phyloP scores from a whole-genome alignment of 2,329 filamentous ascomycete genomes.

The Ceratocystis albifundus region DNA sequence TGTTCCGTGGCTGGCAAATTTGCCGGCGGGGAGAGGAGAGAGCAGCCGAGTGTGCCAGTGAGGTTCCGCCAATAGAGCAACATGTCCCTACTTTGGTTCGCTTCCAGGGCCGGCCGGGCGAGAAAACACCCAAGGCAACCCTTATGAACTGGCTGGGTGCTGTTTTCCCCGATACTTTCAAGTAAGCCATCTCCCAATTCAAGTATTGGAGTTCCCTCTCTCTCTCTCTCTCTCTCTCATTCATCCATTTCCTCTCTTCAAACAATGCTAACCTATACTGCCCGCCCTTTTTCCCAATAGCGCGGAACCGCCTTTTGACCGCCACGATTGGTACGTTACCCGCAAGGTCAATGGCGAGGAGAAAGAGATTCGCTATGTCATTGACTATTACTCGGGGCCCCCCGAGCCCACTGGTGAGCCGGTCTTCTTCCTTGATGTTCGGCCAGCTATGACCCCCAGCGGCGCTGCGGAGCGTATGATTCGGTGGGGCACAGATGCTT shows the following conservation, averaged over 20 bases:
- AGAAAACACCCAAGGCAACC: constrained; percentile 81
- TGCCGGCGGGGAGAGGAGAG: constrained; percentile 65
- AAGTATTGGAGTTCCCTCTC: not conserved
- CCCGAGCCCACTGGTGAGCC: constrained; percentile 78
- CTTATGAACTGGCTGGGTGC: constrained; percentile 70
- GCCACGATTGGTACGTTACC: constrained; percentile 93
- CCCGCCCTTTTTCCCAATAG: constrained; percentile 35
- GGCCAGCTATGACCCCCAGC: constrained; percentile 73
- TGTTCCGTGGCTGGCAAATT: constrained; percentile 59
- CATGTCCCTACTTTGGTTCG: constrained; percentile 62
- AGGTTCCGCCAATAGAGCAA: constrained; percentile 33
- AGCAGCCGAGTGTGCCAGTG: constrained; percentile 26
- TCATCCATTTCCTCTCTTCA: too few relatives aligned
- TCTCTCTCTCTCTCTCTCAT: too few relatives aligned
- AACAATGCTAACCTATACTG: not conserved
- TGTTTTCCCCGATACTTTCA: constrained; percentile 69
- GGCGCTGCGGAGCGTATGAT: constrained; percentile 72
- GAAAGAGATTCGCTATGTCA: constrained; percentile 82
- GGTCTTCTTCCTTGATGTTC: constrained; percentile 89
- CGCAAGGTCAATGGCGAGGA: constrained; percentile 54
- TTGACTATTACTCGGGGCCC: constrained; percentile 86
- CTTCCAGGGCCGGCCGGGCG: constrained; percentile 80
- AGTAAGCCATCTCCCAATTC: constrained; percentile 38
- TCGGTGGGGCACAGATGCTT: constrained; percentile 84
- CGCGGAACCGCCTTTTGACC: constrained; percentile 79